Evolutionary conservation across 176 grass and related monocot species (phyloP).

Genomic region (Guadua angustifolia): DNA sequence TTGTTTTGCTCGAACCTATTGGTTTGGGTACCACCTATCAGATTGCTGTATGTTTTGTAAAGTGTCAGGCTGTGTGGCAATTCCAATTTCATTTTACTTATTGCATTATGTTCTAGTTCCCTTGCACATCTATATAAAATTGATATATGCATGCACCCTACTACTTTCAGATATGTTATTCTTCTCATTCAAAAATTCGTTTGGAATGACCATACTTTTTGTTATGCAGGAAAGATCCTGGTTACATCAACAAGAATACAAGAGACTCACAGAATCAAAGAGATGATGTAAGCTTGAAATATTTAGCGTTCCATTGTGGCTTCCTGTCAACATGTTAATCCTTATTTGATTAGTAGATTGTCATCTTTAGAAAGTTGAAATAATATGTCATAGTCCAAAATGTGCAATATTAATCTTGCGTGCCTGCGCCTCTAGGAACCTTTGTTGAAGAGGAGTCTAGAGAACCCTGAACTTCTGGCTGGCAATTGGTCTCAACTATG

Average conservation of each 20-base stretch:
- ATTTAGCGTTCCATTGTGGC: constrained; percentile 27
- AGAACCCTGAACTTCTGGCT: constrained; percentile 74
- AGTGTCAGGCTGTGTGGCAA: neutral
- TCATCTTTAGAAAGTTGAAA: constrained; percentile 19
- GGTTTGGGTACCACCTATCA: constrained; percentile 3
- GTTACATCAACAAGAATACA: constrained; percentile 81
- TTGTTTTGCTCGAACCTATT: neutral
- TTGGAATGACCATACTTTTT: constrained; percentile 42
- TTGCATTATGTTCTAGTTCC: neutral
- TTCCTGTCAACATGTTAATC: constrained; percentile 24
- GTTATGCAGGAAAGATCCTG: constrained; percentile 89
- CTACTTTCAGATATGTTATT: constrained; percentile 26
- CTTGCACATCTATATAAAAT: constrained; percentile 15
- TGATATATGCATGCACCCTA: neutral
- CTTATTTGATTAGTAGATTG: constrained; percentile 22
- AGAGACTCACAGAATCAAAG: constrained; percentile 79
- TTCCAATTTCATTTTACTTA: constrained; percentile 1
- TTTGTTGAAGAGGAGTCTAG: constrained; percentile 80
- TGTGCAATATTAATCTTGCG: constrained; percentile 28
- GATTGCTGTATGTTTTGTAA: neutral
- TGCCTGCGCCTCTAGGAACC: constrained; percentile 71
- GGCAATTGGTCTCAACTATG: constrained; percentile 93
- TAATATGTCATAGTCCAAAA: constrained; percentile 21
- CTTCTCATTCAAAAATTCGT: constrained; percentile 15
- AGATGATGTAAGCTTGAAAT: constrained; percentile 81